These are phyloP conservation scores for Neurospora discreta DNA, from an alignment of 495 filamentous ascomycete genomes.

Conservation along the genomic window DNA sequence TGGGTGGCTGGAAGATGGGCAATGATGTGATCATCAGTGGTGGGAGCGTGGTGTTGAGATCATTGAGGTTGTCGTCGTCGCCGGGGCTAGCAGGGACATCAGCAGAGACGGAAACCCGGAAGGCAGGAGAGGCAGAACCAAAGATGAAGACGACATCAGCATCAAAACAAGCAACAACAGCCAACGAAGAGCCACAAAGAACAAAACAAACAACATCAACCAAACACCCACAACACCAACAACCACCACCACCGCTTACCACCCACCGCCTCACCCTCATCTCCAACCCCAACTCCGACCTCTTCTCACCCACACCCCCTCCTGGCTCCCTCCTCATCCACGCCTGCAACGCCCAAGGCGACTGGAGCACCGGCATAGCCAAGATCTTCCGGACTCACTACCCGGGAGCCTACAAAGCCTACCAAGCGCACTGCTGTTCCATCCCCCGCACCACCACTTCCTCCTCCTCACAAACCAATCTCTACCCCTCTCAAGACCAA, in stretches of 20 bases:
- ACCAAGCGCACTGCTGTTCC: constrained; percentile 10
- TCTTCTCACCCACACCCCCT: constrained; percentile 14
- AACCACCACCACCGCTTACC: not conserved
- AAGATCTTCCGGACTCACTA: constrained; percentile 10
- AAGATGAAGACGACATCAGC: not conserved
- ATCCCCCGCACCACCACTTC: not conserved
- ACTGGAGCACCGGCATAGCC: constrained; percentile 18
- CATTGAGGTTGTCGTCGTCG: not conserved
- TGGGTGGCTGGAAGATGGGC: not conserved
- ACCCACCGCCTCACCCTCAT: constrained; percentile 5
- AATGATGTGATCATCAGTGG: not conserved
- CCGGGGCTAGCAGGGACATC: not conserved
- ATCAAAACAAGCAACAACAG: not conserved
- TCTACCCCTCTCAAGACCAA: not conserved
- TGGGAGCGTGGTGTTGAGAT: not conserved
- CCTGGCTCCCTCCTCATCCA: constrained; percentile 17
- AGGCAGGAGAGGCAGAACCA: not conserved
- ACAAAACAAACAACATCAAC: not conserved
- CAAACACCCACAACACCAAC: not conserved
- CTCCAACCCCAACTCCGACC: constrained; percentile 7
- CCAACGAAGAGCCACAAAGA: not conserved
- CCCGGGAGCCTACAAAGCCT: constrained; percentile 10
- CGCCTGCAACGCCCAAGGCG: constrained; percentile 18
- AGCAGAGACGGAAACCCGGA: not conserved
- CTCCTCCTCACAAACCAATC: not conserved